Percentiles rank a stretch among this genome's conserved stretches.
Conservation (phyloP, 768 basidiomycete genomes). For the Pluteus cervinus region DNA sequence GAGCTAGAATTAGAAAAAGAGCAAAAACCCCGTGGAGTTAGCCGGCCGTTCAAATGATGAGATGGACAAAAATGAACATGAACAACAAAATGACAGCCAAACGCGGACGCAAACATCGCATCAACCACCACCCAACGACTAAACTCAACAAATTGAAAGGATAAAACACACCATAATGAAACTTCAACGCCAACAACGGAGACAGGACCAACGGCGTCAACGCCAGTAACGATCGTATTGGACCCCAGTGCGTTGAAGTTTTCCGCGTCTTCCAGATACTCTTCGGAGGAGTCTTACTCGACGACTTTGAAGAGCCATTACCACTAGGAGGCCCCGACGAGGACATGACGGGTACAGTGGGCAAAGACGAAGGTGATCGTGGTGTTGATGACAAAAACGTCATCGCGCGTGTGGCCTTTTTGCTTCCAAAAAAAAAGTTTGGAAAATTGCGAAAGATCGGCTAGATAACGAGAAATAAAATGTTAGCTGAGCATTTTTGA, state of each 20-base stretch:
- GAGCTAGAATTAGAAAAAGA: slow-evolving; percentile 27
- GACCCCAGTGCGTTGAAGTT: slow-evolving; percentile 53
- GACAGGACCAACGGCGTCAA: slow-evolving; percentile 48
- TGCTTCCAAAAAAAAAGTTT: no score
- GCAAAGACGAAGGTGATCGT: no score
- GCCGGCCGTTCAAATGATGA: neutral
- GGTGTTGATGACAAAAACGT: no score
- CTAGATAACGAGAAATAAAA: no score
- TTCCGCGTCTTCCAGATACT: no score
- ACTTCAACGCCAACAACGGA: slow-evolving; percentile 40
- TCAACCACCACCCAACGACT: neutral
- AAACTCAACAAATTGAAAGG: slow-evolving; percentile 2
- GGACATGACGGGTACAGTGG: no score
- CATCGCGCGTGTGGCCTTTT: no score
- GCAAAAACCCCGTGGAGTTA: slow-evolving; percentile 4
- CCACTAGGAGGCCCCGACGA: no score
- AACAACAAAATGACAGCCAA: neutral
- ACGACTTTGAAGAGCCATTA: no score
- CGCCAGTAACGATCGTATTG: slow-evolving; percentile 47
- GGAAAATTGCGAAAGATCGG: no score
- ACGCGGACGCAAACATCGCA: neutral
- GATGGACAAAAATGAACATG: neutral
- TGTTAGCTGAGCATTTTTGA: no score
- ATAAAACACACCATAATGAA: slow-evolving; percentile 39
- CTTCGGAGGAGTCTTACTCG: no score